A percentile compares a stretch with the other conserved stretches of the same genome.
These are phyloP conservation scores for Tulasnella sp. DNA, from an alignment of 768 basidiomycete genomes.

Conservation along the genomic window DNA sequence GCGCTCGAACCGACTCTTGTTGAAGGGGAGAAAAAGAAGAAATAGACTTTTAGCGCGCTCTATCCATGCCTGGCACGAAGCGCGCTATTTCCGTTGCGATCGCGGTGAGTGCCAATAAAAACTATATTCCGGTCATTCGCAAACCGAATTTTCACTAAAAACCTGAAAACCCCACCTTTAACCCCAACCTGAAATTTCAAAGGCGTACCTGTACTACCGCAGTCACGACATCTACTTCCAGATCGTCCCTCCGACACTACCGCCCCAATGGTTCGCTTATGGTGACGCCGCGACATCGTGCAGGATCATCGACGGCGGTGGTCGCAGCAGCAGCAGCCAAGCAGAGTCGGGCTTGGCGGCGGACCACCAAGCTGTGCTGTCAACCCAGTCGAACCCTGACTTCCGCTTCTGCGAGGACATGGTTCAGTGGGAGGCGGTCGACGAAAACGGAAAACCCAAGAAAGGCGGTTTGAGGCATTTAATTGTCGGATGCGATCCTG, in stretches of 20 bases:
- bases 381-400: constrained; percentile 34
- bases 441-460: background rate
- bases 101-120: background rate
- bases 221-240: constrained; percentile 9
- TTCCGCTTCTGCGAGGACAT: constrained; percentile 63
- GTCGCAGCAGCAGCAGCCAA: too few relatives aligned
- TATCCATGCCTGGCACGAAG: background rate
- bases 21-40: background rate
- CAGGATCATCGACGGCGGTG: constrained; percentile 39
- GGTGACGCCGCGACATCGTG: constrained; percentile 53
- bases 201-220: constrained; percentile 17
- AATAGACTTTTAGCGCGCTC: too few relatives aligned
- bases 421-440: constrained; percentile 53
- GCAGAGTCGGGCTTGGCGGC: too few relatives aligned
- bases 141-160: too few relatives aligned
- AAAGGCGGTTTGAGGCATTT: constrained; percentile 36
- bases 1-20: too few relatives aligned
- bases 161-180: background rate
- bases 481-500: constrained; percentile 51
- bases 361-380: too few relatives aligned
- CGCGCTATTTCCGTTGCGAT: background rate
- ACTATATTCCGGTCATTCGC: too few relatives aligned
- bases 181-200: background rate
- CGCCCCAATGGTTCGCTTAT: constrained; percentile 50
- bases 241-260: constrained; percentile 40